phyloP scores from a whole-genome alignment of 139 green algal species.

The Auxenochlorella protothecoides region DNA sequence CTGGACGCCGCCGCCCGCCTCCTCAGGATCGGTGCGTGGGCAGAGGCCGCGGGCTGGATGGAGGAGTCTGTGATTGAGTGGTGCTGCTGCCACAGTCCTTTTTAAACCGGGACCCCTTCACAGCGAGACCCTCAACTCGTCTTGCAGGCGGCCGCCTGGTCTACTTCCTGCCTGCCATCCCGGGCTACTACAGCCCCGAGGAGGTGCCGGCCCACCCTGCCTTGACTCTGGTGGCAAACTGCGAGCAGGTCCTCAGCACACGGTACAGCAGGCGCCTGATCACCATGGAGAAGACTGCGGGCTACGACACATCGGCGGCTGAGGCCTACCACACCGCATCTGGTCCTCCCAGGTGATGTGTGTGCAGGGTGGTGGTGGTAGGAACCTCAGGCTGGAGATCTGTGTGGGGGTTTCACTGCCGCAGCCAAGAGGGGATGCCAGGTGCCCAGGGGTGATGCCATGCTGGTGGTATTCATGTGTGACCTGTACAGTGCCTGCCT shows the following conservation, averaged over 20 bases:
- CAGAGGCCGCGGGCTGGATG: no score
- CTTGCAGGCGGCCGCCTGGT: constrained; percentile 48
- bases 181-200: constrained; percentile 39
- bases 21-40: constrained; percentile 35
- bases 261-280: constrained; percentile 79
- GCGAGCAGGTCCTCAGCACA: constrained; percentile 69
- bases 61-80: no score
- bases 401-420: no score
- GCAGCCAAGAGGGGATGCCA: no score
- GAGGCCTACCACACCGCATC: background rate
- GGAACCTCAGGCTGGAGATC: no score
- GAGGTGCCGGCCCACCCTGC: constrained; percentile 61
- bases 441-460: no score
- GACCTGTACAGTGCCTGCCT: no score
- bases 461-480: no score
- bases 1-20: constrained; percentile 64
- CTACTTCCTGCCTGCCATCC: constrained; percentile 59
- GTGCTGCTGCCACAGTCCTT: no score
- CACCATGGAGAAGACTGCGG: constrained; percentile 65
- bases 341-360: background rate
- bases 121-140: background rate
- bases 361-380: no score
- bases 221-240: constrained; percentile 39
- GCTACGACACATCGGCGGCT: constrained; percentile 15
- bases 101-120: no score